These are phyloP conservation scores for Kwoniella dejecticola DNA, from an alignment of 768 basidiomycete species.

Conservation along the genomic window DNA sequence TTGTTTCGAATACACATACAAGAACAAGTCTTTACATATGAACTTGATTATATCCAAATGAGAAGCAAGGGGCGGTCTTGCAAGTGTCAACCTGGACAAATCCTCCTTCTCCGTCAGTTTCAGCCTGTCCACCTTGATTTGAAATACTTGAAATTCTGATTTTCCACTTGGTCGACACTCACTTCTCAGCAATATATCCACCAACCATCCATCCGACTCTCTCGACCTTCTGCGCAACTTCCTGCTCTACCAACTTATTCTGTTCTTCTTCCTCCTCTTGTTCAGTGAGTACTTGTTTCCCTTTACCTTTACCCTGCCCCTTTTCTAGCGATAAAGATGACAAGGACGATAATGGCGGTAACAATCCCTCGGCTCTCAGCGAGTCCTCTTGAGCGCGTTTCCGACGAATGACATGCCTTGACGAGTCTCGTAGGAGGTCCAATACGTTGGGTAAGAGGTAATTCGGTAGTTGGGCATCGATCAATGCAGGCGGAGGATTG, in stretches of 20 bases:
- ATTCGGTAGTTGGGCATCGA: conserved; percentile 47
- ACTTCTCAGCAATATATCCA: conserved; percentile 83
- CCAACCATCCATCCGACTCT: conserved; percentile 84
- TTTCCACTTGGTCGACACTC: conserved; percentile 38
- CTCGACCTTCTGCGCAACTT: conserved; percentile 69
- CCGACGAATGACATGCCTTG: conserved; percentile 74
- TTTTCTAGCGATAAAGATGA: too few species aligned
- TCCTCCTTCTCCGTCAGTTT: not conserved
- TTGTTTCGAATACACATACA: conserved; percentile 87
- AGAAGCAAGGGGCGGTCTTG: conserved; percentile 73
- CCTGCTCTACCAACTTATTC: conserved; percentile 74
- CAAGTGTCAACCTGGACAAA: conserved; percentile 68
- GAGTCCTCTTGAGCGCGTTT: conserved; percentile 78
- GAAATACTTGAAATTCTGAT: not conserved
- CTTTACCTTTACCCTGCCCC: conserved; percentile 56
- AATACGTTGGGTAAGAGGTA: conserved; percentile 84
- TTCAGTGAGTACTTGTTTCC: conserved; percentile 35
- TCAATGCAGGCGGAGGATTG: conserved; percentile 42
- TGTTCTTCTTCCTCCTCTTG: conserved; percentile 62
- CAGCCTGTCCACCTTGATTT: not conserved
- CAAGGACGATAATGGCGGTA: conserved; percentile 27
- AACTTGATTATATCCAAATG: conserved; percentile 91
- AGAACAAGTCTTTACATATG: conserved; percentile 95
- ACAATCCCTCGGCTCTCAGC: conserved; percentile 58
- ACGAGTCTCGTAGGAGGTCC: conserved; percentile 70